phyloP scores from a whole-genome alignment of 2,329 filamentous ascomycete genomes.

The Gyromitra esculenta region DNA sequence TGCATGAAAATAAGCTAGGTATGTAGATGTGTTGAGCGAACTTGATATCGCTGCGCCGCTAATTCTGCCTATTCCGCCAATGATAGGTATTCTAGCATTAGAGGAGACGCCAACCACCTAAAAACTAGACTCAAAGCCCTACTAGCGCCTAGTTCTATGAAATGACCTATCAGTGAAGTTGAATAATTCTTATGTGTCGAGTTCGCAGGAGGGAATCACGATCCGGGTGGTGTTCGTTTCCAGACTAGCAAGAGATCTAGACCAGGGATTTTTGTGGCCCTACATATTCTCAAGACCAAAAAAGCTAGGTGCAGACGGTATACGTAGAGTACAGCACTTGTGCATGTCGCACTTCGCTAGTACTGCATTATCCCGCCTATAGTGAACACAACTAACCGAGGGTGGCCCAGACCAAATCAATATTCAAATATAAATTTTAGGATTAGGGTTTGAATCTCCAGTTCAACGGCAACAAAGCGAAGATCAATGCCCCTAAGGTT shows the following conservation, averaged over 20 bases:
- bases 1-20: not conserved
- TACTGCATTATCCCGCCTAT: too few species aligned
- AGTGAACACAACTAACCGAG: too few species aligned
- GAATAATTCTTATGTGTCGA: not conserved
- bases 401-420: too few species aligned
- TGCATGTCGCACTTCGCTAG: too few species aligned
- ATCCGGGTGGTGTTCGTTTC: not conserved
- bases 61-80: conserved; percentile 1
- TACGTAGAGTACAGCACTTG: too few species aligned
- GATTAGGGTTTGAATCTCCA: too few species aligned
- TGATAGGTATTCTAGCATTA: not conserved
- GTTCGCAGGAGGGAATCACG: not conserved
- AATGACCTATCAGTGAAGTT: not conserved
- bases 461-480: too few species aligned
- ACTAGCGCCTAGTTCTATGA: not conserved
- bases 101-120: not conserved
- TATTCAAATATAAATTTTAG: too few species aligned
- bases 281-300: not conserved
- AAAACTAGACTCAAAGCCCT: not conserved
- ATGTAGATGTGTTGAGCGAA: not conserved
- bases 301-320: not conserved
- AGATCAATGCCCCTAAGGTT: too few species aligned
- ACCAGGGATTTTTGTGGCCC: not conserved
- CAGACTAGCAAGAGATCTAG: not conserved
- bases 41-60: not conserved